Evolutionary conservation across 139 green algal species (phyloP).

Genomic region (Chlamydomonas sp.): DNA sequence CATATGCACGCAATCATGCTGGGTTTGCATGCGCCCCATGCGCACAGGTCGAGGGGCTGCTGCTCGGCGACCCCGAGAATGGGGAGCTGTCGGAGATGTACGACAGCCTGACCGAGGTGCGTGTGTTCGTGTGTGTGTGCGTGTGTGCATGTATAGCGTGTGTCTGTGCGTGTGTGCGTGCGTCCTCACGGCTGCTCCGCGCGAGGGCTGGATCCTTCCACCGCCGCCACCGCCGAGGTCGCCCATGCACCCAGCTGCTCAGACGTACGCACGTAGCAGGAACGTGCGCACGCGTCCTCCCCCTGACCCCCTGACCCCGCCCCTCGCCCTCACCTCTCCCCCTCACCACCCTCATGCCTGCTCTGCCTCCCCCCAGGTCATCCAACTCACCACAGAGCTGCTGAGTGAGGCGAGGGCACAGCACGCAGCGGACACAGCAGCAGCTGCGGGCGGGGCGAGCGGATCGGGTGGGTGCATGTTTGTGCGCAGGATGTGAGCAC

Average conservation of each 20-base stretch:
- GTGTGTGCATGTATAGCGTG: no score
- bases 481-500: no score
- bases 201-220: not conserved
- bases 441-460: constrained; percentile 10
- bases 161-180: no score
- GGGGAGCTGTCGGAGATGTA: constrained; percentile 66
- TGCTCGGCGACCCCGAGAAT: constrained; percentile 62
- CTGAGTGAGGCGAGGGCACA: constrained; percentile 38
- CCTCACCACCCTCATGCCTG: not conserved
- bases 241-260: no score
- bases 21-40: no score
- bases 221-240: no score
- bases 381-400: constrained; percentile 66
- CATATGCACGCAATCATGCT: no score
- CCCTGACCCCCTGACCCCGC: no score
- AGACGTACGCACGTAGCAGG: no score
- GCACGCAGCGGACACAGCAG: constrained; percentile 6
- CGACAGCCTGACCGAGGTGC: constrained; percentile 55
- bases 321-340: not conserved
- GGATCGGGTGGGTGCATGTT: no score
- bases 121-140: not conserved
- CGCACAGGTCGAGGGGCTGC: constrained; percentile 59
- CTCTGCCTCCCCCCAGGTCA: constrained; percentile 41
- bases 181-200: no score
- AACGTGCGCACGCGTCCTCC: no score